A percentile compares a stretch with the other conserved stretches of the same genome.
Evolutionary conservation across 371 early-diverging fungal genomes (phyloP).

Genomic region (Phascolomyces articulosus): DNA sequence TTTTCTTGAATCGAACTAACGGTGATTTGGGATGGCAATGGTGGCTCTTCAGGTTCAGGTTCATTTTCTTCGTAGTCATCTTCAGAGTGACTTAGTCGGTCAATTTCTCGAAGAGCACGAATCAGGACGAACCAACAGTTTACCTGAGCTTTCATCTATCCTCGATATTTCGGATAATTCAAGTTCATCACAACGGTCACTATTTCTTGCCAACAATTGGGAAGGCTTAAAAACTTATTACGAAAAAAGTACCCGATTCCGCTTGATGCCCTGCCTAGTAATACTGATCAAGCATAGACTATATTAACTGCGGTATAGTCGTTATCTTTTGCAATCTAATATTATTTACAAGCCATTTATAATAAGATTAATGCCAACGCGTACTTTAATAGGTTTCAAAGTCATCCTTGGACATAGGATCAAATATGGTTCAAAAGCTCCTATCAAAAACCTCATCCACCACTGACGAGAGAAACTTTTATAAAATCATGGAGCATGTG

Average conservation of each 20-base stretch:
- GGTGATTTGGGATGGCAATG: too few species aligned
- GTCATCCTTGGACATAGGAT: background rate
- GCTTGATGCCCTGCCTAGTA: background rate
- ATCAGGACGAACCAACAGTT: too few species aligned
- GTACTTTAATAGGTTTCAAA: background rate
- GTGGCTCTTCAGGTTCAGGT: too few species aligned
- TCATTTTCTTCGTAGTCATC: too few species aligned
- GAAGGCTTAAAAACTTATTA: background rate
- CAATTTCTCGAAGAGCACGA: too few species aligned
- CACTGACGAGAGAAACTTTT: background rate
- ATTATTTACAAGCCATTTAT: background rate
- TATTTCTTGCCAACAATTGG: background rate
- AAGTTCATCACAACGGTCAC: background rate
- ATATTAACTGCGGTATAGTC: background rate
- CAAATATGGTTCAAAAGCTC: background rate
- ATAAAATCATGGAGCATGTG: background rate
- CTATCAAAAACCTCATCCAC: background rate
- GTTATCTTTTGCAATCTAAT: background rate
- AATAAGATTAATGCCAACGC: background rate
- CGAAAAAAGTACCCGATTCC: background rate
- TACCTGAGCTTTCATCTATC: background rate
- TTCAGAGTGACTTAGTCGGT: too few species aligned
- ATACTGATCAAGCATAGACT: background rate
- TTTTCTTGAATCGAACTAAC: too few species aligned
- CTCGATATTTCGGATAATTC: background rate